phyloP scores from a whole-genome alignment of 2,329 filamentous ascomycete species.

The Fusarium tanahbumbuense region DNA sequence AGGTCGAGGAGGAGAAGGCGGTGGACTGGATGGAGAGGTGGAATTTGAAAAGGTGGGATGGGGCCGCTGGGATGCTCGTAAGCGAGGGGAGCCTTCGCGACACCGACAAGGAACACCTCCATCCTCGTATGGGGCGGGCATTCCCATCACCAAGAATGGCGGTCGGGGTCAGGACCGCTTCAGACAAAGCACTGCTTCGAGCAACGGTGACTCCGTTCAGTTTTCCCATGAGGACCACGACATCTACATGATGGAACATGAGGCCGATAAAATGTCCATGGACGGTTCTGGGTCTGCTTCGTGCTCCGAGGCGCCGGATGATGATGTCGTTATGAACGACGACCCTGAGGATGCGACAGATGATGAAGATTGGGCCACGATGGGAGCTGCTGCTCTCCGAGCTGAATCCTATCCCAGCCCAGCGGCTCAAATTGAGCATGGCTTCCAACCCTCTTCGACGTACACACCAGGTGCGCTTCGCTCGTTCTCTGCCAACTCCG shows the following conservation, averaged over 20 bases:
- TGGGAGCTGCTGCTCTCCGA: constrained; percentile 86
- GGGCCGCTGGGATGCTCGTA: constrained; percentile 92
- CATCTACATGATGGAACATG: constrained; percentile 79
- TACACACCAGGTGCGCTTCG: constrained; percentile 61
- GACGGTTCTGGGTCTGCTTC: constrained; percentile 77
- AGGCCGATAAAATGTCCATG: constrained; percentile 95
- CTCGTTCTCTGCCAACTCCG: constrained; percentile 62
- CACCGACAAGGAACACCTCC: constrained; percentile 57
- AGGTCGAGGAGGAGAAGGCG: constrained; percentile 74
- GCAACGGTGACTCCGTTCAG: constrained; percentile 76
- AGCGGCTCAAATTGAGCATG: constrained; percentile 65
- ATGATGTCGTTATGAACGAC: constrained; percentile 74
- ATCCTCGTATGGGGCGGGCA: constrained; percentile 61
- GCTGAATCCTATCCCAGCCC: constrained; percentile 70
- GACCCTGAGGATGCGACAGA: constrained; percentile 90
- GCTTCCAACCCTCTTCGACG: constrained; percentile 57
- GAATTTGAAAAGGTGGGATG: constrained; percentile 96
- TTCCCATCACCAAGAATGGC: constrained; percentile 65
- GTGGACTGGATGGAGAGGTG: constrained; percentile 75
- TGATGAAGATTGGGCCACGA: constrained; percentile 94
- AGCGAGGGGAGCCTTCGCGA: constrained; percentile 71
- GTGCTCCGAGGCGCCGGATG: constrained; percentile 79
- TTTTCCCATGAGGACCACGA: constrained; percentile 77
- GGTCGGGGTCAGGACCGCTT: constrained; percentile 60
- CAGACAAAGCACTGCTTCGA: constrained; percentile 65